Evolutionary conservation across 148 eudicot genomes (phyloP).

Genomic region (Dysphania ambrosioides): DNA sequence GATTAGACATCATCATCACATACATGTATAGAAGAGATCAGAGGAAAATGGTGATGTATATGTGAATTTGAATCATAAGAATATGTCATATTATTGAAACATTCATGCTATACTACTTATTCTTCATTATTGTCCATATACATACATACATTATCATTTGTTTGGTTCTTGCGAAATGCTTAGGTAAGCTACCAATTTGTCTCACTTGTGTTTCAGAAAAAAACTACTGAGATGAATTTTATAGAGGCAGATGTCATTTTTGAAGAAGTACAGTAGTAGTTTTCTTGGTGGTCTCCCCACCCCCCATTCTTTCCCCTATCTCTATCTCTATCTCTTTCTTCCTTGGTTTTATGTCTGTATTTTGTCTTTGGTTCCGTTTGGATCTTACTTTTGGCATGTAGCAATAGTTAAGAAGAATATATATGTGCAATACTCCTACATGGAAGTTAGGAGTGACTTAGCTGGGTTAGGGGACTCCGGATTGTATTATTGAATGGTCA

Average conservation of each 20-base stretch:
- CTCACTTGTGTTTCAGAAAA: conserved; percentile 6
- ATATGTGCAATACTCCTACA: background rate
- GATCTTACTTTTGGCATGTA: conserved; percentile 12
- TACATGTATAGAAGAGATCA: background rate
- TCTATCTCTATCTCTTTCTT: background rate
- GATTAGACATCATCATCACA: conserved; percentile 31
- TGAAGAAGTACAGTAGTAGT: background rate
- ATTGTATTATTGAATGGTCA: too few species aligned
- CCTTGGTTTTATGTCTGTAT: background rate
- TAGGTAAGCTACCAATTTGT: conserved; percentile 12
- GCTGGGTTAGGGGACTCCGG: background rate
- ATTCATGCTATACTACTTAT: background rate
- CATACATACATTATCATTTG: background rate
- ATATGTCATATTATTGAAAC: conserved; percentile 14
- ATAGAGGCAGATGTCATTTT: conserved; percentile 12
- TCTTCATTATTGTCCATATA: conserved; percentile 3
- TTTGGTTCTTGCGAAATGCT: conserved; percentile 4
- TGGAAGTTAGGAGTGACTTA: background rate
- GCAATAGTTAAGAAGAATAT: background rate
- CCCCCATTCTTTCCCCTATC: background rate
- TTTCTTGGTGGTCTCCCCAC: background rate
- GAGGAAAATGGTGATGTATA: conserved; percentile 15
- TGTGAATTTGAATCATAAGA: background rate
- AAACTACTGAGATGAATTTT: background rate
- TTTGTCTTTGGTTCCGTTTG: conserved; percentile 12